phyloP scores from a whole-genome alignment of 2,329 filamentous ascomycete species.

The Ceratocystis alfenasii region DNA sequence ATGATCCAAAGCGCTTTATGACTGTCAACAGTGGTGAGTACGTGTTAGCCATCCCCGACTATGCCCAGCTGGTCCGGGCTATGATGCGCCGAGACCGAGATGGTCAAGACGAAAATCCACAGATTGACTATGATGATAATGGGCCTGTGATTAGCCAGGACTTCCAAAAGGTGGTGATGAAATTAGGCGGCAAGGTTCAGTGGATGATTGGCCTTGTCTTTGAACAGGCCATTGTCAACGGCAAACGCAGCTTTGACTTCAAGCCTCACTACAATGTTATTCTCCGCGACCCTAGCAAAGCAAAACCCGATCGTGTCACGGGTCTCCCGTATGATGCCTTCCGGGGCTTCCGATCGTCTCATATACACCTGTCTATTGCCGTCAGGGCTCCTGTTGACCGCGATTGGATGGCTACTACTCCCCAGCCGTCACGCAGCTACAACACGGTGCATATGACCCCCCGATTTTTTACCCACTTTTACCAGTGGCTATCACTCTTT shows the following conservation, averaged over 20 bases:
- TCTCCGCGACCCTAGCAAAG: slow-evolving; percentile 66
- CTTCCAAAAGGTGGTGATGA: slow-evolving; percentile 99
- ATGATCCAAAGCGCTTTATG: slow-evolving; percentile 89
- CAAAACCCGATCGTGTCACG: slow-evolving; percentile 43
- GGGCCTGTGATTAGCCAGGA: slow-evolving; percentile 37
- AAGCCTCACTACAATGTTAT: slow-evolving; percentile 85
- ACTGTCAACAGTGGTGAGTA: slow-evolving; percentile 92
- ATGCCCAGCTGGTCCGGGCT: slow-evolving; percentile 72
- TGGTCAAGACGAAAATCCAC: slow-evolving; percentile 38
- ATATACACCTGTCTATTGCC: slow-evolving; percentile 90
- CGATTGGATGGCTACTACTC: slow-evolving; percentile 68
- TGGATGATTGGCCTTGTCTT: slow-evolving; percentile 89
- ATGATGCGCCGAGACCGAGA: slow-evolving; percentile 36
- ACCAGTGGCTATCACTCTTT: slow-evolving; percentile 94
- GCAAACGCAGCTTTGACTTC: slow-evolving; percentile 72
- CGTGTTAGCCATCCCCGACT: slow-evolving; percentile 86
- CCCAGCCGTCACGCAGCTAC: slow-evolving; percentile 75
- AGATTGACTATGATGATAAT: neutral
- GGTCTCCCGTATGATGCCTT: slow-evolving; percentile 73
- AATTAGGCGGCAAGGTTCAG: slow-evolving; percentile 88
- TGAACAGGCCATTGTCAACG: slow-evolving; percentile 64
- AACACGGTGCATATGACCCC: slow-evolving; percentile 92
- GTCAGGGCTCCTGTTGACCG: slow-evolving; percentile 76
- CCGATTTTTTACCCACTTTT: slow-evolving; percentile 96
- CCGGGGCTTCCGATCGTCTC: slow-evolving; percentile 86